Percentiles rank a stretch among this genome's conserved stretches.
Evolutionary conservation across 176 grass and related monocot genomes (phyloP).

Genomic region (Avena atlantica): DNA sequence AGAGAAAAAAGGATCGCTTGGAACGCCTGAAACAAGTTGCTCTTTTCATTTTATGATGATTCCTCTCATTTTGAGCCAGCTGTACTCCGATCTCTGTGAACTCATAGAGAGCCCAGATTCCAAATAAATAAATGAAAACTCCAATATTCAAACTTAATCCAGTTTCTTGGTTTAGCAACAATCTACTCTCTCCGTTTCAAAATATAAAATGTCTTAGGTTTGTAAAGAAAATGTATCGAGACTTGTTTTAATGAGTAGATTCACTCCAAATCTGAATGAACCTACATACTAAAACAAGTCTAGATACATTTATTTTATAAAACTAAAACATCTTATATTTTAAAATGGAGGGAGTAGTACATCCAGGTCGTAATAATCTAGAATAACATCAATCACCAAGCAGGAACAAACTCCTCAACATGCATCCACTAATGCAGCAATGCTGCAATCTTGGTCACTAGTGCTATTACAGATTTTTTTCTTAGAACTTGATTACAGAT

Average conservation of each 20-base stretch:
- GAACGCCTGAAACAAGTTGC: neutral
- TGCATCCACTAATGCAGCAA: neutral
- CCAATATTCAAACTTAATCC: conserved; percentile 6
- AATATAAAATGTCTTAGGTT: no score
- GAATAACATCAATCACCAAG: conserved; percentile 19
- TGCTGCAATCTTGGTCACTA: conserved; percentile 40
- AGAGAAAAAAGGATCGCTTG: neutral
- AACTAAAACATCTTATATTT: no score
- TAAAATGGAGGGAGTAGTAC: no score
- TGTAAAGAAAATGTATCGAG: no score
- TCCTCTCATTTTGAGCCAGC: neutral
- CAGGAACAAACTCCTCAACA: neutral
- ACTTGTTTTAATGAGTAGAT: no score
- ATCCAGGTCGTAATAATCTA: conserved; percentile 16
- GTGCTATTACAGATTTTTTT: neutral
- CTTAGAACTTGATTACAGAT: no score
- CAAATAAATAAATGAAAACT: no score
- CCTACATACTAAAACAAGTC: no score
- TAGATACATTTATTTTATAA: no score
- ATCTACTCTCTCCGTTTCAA: no score
- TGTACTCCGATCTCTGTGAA: neutral
- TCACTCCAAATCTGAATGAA: no score
- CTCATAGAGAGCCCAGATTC: neutral
- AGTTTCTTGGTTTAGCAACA: neutral
- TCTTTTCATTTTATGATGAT: neutral